A percentile compares a stretch with the other conserved stretches of the same genome.
These are phyloP conservation scores for Calonectria naviculata DNA, from an alignment of 2,329 filamentous ascomycete species.

Conservation along the genomic window DNA sequence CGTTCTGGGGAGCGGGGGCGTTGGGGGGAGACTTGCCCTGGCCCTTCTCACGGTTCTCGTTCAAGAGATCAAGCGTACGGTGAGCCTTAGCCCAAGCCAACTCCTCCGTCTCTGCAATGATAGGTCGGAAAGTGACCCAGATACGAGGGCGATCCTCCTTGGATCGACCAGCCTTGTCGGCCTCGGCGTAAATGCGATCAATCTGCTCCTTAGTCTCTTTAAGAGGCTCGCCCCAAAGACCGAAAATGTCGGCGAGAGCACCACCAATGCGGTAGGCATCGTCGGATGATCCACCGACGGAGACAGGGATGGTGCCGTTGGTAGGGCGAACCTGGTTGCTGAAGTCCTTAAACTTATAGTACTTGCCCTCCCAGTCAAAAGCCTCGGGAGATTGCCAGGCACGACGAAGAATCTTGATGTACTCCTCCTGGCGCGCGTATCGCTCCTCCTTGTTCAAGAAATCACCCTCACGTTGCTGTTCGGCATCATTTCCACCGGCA, in stretches of 20 bases:
- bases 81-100: conserved; percentile 72
- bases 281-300: conserved; percentile 68
- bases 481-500: conserved; percentile 68
- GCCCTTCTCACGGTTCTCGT: conserved; percentile 52
- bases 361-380: conserved; percentile 71
- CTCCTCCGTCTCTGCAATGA: conserved; percentile 70
- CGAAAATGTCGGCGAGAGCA: conserved; percentile 69
- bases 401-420: conserved; percentile 69
- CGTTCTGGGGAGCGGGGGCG: conserved; percentile 61
- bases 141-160: conserved; percentile 64
- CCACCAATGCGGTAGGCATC: conserved; percentile 71
- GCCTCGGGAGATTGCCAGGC: conserved; percentile 67
- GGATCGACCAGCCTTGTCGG: conserved; percentile 65
- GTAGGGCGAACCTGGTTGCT: conserved; percentile 63
- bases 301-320: conserved; percentile 66
- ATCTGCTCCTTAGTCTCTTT: conserved; percentile 74
- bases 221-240: conserved; percentile 72
- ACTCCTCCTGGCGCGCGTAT: conserved; percentile 69
- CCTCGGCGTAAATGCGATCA: conserved; percentile 68
- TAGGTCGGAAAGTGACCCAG: conserved; percentile 74
- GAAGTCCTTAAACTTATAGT: conserved; percentile 70
- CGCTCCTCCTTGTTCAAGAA: conserved; percentile 68
- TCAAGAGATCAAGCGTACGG: conserved; percentile 63
- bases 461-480: conserved; percentile 70
- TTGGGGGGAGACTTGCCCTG: conserved; percentile 39